phyloP scores from a whole-genome alignment of 352 stramenopile genomes.

The Globisporangium polare region DNA sequence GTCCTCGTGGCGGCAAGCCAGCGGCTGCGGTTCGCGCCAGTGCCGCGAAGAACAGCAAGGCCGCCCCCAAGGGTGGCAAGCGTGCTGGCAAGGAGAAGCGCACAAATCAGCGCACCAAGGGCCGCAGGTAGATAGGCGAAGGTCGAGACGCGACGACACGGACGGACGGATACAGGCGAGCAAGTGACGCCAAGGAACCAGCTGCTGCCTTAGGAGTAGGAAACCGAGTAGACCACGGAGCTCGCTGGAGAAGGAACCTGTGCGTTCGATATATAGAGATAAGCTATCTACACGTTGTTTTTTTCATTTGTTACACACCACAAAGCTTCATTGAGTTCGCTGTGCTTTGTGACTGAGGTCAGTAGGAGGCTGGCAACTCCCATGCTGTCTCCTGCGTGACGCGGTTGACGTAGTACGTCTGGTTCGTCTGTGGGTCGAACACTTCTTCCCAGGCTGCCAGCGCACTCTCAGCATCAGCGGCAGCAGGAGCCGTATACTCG shows the following conservation, averaged over 20 bases:
- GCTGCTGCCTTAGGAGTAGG: neutral
- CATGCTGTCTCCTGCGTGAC: constrained; percentile 57
- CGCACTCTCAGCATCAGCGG: neutral
- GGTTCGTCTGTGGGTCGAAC: constrained; percentile 47
- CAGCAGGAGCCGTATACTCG: neutral
- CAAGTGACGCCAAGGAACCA: neutral
- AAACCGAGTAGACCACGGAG: neutral
- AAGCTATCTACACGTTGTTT: constrained; percentile 11
- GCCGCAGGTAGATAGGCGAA: constrained; percentile 25
- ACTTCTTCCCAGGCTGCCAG: constrained; percentile 54
- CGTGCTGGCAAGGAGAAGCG: constrained; percentile 57
- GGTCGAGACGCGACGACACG: neutral
- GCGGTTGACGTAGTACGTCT: constrained; percentile 65
- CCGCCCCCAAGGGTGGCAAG: constrained; percentile 39
- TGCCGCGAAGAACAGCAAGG: constrained; percentile 17
- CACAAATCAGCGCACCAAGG: constrained; percentile 45
- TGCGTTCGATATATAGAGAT: constrained; percentile 23
- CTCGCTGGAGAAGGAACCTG: neutral
- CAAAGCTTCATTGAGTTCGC: neutral
- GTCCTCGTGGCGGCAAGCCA: constrained; percentile 30
- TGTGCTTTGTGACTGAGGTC: neutral
- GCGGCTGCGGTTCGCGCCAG: constrained; percentile 20
- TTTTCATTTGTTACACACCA: constrained; percentile 5
- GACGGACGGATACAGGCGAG: neutral
- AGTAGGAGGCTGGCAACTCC: constrained; percentile 20